Evolutionary conservation across 2,329 filamentous ascomycete genomes (phyloP), one percentile per base, ranked within the genome.

Genomic region (Raffaelea albimanens): DNA sequence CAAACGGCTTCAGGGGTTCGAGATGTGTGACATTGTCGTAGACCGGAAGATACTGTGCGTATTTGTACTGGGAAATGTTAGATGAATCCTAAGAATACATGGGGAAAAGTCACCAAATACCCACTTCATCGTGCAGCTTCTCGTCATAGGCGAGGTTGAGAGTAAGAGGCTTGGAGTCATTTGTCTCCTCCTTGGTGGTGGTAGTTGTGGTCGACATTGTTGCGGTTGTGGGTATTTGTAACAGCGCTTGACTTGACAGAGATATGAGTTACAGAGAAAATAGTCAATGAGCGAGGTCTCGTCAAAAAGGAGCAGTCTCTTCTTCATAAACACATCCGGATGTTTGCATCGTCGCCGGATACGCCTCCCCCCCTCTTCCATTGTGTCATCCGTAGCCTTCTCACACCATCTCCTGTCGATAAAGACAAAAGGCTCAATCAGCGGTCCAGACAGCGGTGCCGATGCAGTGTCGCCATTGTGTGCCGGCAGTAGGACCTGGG

Each of bases 1-100:
- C 56, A 23, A 62, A 63, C 3, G 58, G 54, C 48, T 63, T 46
- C 5, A 63, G 53, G 3, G 60, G 56, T 14, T 58, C 57, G 9
- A 61, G 57, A 19, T 44, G 50, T 1, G 60, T 59, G 23, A 55
- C 58, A 39, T 58, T 56, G 49, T 63, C 60, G 42, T 63, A 63
- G n/a, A 63, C 60, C 1, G 61, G 61, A 9, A 64, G 60, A 45
- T 63, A 63, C 10, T 51, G 53, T 0, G 56, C 48, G 47, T 63
- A 63, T 48, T 60, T 61, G 51, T 63, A 62, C 59, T 34, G 33
- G 18, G 4, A 5, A n/a, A 21, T 8, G 21, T 20, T 8, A 22
- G 13, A 19, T 5, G n/a, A 10, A 20, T 22, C 23, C 7, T 8
- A 34, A 16, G 34, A 38, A 38, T 5, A 38, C 9, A 38, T 16